phyloP scores from a whole-genome alignment of 768 basidiomycete genomes.

The Leccinum variicolor region DNA sequence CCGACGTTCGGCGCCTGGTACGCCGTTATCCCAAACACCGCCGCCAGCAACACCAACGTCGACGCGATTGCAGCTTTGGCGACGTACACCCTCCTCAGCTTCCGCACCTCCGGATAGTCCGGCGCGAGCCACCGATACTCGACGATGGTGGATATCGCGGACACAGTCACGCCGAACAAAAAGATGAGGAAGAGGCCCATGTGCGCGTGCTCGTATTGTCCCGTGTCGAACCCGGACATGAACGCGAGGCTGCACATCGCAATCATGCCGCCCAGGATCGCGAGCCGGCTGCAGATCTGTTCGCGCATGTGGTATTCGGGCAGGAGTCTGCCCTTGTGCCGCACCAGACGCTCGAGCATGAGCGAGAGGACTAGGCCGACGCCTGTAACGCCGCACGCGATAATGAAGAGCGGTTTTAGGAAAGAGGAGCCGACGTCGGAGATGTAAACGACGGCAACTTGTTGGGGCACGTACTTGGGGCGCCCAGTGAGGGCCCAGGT shows the following conservation, averaged over 20 bases:
- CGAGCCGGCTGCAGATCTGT: slow-evolving; percentile 47
- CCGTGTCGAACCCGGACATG: slow-evolving; percentile 70
- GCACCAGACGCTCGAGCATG: slow-evolving; percentile 56
- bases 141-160: slow-evolving; percentile 70
- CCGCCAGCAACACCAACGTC: slow-evolving; percentile 55
- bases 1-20: slow-evolving; percentile 45
- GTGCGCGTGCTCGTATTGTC: slow-evolving; percentile 49
- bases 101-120: slow-evolving; percentile 43
- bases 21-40: slow-evolving; percentile 58
- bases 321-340: slow-evolving; percentile 66
- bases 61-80: slow-evolving; percentile 58
- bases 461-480: slow-evolving; percentile 46
- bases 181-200: slow-evolving; percentile 65
- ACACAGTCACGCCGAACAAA: slow-evolving; percentile 66
- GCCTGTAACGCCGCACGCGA: slow-evolving; percentile 61
- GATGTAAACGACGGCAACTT: slow-evolving; percentile 63
- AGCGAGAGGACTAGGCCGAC: slow-evolving; percentile 60
- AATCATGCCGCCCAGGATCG: slow-evolving; percentile 57
- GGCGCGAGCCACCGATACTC: slow-evolving; percentile 70
- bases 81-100: slow-evolving; percentile 53
- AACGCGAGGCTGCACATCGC: slow-evolving; percentile 66
- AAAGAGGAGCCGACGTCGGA: slow-evolving; percentile 73
- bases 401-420: slow-evolving; percentile 74
- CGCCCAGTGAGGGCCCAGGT: slow-evolving; percentile 70
- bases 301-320: slow-evolving; percentile 59